Percentiles rank a stretch among this genome's conserved stretches.
These are phyloP conservation scores for Sphagnum contortum DNA, from an alignment of 225 moss, liverwort and hornwort species.

Conservation along the genomic window DNA sequence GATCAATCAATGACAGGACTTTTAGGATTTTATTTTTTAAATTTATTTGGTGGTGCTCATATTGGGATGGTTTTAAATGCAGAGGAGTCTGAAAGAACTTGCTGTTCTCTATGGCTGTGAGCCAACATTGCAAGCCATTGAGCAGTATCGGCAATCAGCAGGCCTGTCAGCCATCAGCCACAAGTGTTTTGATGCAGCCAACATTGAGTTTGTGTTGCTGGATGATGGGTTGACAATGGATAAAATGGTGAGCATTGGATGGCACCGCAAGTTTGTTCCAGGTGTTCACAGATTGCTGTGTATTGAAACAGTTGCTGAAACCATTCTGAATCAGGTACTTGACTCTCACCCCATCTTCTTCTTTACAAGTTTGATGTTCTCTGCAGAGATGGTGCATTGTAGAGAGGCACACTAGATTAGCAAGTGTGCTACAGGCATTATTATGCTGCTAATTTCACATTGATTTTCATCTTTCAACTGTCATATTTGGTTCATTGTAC, in stretches of 20 bases:
- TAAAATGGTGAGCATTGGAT: conserved; percentile 55
- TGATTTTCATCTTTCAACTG: no score
- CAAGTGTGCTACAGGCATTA: not conserved
- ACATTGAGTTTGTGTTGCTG: conserved; percentile 64
- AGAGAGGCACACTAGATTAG: no score
- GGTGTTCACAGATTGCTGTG: conserved; percentile 71
- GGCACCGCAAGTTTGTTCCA: conserved; percentile 56
- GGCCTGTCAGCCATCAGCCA: conserved; percentile 46
- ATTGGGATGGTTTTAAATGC: not conserved
- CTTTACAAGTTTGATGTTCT: no score
- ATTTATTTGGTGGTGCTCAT: no score
- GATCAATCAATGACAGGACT: no score
- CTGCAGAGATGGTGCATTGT: no score
- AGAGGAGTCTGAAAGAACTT: conserved; percentile 53
- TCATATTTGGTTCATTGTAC: not conserved
- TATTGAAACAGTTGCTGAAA: conserved; percentile 83
- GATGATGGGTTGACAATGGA: conserved; percentile 72
- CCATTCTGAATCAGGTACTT: conserved; percentile 44
- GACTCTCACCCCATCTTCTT: not conserved
- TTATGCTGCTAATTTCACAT: no score
- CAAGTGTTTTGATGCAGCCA: conserved; percentile 71
- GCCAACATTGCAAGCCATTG: conserved; percentile 34
- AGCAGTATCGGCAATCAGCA: conserved; percentile 41
- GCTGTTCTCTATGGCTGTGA: conserved; percentile 40
- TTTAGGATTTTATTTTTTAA: not conserved